Base-by-base conservation (phyloP, 805 yeast genomes). In the Candida cerambycidarum region DNA sequence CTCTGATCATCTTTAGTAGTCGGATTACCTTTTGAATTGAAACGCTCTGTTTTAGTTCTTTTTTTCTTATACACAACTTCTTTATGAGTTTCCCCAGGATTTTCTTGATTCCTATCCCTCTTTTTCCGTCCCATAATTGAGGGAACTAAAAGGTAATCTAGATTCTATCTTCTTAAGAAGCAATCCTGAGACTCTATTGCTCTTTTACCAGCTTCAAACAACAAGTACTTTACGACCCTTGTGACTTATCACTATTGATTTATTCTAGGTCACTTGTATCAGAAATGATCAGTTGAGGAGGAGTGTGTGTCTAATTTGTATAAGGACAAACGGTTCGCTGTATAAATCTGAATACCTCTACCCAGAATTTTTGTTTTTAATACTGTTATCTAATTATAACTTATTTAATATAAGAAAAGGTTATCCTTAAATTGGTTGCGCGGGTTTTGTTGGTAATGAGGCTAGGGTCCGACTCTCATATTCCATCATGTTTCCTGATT, bases 131-230 rank as follows among this genome's bases (percentile, higher is more conserved):
- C 29, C 29, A 25, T 25, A 12, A 7, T 11, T 25, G 29, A 25
- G 29, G 5, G 29, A 25, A 7, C 29, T 25, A 25, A 12, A 12
- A 25, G 13, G n/a, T 25, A 25, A 25, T 9, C 10, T 25, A 12
- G 29, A 25, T 25, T 4, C 29, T 25, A n/a, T 29, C 12, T 29
- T 29, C 13, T 7, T 29, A 29, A 29, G 17, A 29, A 29, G 32
- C 9, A 13, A 29, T 13, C 16, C 32, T 29, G 17, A 5, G 32
- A 16, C 32, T 29, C 12, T 29, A 29, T 25, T 29, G 32, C 32
- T 16, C 32, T 29, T 29, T 14, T 29, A 29, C 10, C 32, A 29
- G 32, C 32, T 29, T 29, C 32, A 29, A 29, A 29, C 32, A 13
- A 29, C 32, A 29, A 29, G 17, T 13, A 29, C 32, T 29, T 29